Evolutionary conservation across 441 rosid genomes (phyloP).

Genomic region (Geranium incanum): DNA sequence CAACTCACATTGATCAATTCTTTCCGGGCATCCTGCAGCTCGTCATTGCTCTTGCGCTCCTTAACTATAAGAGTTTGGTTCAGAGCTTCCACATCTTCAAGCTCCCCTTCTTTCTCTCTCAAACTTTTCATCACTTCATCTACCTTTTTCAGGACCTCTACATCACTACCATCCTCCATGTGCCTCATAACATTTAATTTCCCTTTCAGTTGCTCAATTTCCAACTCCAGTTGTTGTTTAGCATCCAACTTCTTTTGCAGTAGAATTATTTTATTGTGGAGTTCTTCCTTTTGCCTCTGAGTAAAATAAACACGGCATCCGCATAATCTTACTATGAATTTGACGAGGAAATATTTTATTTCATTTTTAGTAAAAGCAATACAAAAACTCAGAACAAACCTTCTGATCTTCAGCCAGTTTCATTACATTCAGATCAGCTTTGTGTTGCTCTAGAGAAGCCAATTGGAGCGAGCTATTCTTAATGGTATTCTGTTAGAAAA

Average conservation of each 20-base stretch:
- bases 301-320: constrained; percentile 19
- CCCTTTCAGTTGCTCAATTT: constrained; percentile 59
- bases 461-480: constrained; percentile 48
- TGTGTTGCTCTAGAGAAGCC: constrained; percentile 74
- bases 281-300: constrained; percentile 72
- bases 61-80: constrained; percentile 66
- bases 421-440: constrained; percentile 58
- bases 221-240: constrained; percentile 73
- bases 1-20: constrained; percentile 62
- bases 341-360: constrained; percentile 13
- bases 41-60: constrained; percentile 75
- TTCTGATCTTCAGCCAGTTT: constrained; percentile 86
- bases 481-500: constrained; percentile 39
- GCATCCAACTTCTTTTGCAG: constrained; percentile 70
- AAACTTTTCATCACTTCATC: constrained; percentile 50
- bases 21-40: constrained; percentile 82
- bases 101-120: constrained; percentile 72
- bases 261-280: constrained; percentile 51
- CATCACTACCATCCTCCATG: constrained; percentile 55
- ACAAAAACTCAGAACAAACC: constrained; percentile 35
- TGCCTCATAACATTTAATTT: constrained; percentile 55
- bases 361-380: neutral
- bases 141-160: constrained; percentile 49
- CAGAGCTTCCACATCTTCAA: constrained; percentile 53
- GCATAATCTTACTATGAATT: constrained; percentile 11